A percentile compares a stretch with the other conserved stretches of the same genome.
These are phyloP conservation scores for Coix lacrymajobi DNA, from an alignment of 176 grass and related monocot genomes.

Conservation along the genomic window DNA sequence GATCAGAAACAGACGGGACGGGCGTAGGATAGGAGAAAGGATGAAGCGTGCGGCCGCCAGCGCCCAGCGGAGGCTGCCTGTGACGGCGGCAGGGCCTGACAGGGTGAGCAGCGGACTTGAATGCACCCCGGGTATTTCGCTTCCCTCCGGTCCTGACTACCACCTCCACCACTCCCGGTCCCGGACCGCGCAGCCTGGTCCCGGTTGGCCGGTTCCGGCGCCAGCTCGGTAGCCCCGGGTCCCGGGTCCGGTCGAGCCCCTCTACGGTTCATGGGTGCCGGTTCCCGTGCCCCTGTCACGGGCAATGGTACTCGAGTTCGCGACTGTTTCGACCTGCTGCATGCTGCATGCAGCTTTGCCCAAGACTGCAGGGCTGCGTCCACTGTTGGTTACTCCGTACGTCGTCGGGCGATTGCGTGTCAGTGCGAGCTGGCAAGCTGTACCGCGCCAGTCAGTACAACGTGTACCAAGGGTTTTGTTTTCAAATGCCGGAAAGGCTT, in stretches of 20 bases:
- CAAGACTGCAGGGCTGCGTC: neutral
- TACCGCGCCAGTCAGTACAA: neutral
- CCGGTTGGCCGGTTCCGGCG: neutral
- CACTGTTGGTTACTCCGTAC: neutral
- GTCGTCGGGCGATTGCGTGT: neutral
- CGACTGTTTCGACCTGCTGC: neutral
- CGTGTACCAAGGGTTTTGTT: neutral
- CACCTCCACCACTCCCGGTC: neutral
- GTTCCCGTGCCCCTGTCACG: neutral
- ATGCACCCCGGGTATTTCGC: slow-evolving; percentile 42
- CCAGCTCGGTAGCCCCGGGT: neutral
- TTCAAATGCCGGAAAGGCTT: neutral
- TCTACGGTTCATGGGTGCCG: neutral
- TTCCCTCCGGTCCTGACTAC: neutral
- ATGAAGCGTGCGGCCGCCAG: neutral
- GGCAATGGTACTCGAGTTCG: slow-evolving; percentile 15
- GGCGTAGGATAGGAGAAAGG: neutral
- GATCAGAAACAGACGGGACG: neutral
- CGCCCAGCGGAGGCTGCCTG: neutral
- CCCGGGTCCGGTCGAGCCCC: neutral
- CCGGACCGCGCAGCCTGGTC: neutral
- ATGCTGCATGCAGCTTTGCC: neutral
- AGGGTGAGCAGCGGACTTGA: slow-evolving; percentile 19
- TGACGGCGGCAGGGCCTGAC: neutral
- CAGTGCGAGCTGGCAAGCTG: neutral